Base-by-base conservation (phyloP, 495 filamentous ascomycete species). In the Hapsidospora chrysogenum region DNA sequence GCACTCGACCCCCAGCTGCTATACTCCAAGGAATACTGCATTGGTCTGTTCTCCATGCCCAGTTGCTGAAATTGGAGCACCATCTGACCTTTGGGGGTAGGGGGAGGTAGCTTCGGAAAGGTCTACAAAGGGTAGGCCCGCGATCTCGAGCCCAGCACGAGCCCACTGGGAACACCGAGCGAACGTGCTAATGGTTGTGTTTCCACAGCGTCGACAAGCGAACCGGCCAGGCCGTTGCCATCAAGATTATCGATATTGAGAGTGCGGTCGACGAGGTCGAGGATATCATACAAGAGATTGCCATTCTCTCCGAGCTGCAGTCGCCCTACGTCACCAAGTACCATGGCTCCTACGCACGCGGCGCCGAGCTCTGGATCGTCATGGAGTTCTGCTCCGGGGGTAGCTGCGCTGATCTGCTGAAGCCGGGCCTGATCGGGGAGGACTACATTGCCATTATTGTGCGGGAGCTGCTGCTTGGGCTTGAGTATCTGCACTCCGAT, bases 261-360 rank as follows among this genome's bases (percentile, higher is more conserved):
- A 89, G 84, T 53, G 89, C 85, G 48, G 89, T 95, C 56, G 89
- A 99, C 48, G 89, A 99, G 53, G 89, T 99, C 31, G 84, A 92
- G 54, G 89, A 99, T 56, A 96, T 99, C 48, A 93, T 96, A 47
- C 84, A 93, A 47, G 89, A 99, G 54, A 96, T 99, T 44, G 78
- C 84, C 21, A 93, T 99, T 43, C 64, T 99, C 32, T 92, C 87
- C 9, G 89, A 87, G 57, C 75, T 95, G 33, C 78, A 85, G 49
- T 94, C 85, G 17, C 81, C 81, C 7, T 87, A 87, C 50, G 89
- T 99, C 38, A 99, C 89, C 10, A 82, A 89, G 52, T 99, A 99
- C 57, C 79, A 89, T 58, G 85, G 87, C 22, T 95, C 86, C 23
- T 99, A 84, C 52, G 72, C 94, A 39, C 89, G 89, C 45, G 92